Evolutionary conservation across 2,329 filamentous ascomycete genomes (phyloP).

Genomic region (Claviceps sp.): DNA sequence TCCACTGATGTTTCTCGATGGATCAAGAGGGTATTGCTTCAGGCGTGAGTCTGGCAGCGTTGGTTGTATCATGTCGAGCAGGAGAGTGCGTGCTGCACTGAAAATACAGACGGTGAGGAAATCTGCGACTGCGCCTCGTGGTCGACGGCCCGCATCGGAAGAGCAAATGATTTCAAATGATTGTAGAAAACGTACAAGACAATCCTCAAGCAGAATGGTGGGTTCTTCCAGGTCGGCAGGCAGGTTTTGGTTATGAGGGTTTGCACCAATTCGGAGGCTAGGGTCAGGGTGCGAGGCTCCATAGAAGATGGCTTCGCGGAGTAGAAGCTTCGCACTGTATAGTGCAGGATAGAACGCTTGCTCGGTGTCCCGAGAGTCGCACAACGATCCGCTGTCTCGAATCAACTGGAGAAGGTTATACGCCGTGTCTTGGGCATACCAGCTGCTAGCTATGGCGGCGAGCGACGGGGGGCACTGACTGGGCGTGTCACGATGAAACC

Average conservation of each 20-base stretch:
- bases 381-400: conserved; percentile 35
- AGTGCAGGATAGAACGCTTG: conserved; percentile 35
- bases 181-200: conserved; percentile 37
- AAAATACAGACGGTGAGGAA: conserved; percentile 47
- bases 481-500: conserved; percentile 18
- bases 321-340: conserved; percentile 39
- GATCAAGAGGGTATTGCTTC: not conserved
- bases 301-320: conserved; percentile 41
- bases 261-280: conserved; percentile 21
- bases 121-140: conserved; percentile 35
- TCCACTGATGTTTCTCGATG: not conserved
- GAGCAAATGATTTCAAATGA: conserved; percentile 29
- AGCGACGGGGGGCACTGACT: conserved; percentile 35
- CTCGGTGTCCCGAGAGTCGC: conserved; percentile 34
- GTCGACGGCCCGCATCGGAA: conserved; percentile 24
- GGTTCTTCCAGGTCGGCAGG: conserved; percentile 32
- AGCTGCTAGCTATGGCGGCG: conserved; percentile 35
- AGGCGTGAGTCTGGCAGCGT: not conserved
- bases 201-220: conserved; percentile 34
- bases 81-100: conserved; percentile 38
- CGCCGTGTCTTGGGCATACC: conserved; percentile 33
- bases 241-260: conserved; percentile 10
- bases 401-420: conserved; percentile 42
- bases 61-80: conserved; percentile 28
- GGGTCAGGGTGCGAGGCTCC: conserved; percentile 38